phyloP scores from a whole-genome alignment of 163 green algal species.

The Smithsoniella earleae region DNA sequence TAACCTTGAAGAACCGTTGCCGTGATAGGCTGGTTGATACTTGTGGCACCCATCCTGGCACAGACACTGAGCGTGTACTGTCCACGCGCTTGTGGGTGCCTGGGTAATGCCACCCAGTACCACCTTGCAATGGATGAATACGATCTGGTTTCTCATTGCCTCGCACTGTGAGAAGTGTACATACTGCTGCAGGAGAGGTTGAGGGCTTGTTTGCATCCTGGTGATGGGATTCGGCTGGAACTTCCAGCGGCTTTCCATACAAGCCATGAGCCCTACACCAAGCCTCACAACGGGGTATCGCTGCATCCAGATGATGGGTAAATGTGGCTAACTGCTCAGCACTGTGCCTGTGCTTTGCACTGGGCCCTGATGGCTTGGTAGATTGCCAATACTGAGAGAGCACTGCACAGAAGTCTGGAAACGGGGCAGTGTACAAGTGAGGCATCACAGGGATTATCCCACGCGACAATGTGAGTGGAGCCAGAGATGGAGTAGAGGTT shows the following conservation, averaged over 20 bases:
- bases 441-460: background rate
- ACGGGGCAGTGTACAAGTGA: slow-evolving; percentile 7
- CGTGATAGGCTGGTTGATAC: slow-evolving; percentile 6
- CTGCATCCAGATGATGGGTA: background rate
- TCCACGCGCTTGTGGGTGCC: background rate
- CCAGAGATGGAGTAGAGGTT: too few species aligned
- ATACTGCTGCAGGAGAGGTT: too few species aligned
- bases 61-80: background rate
- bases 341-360: background rate
- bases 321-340: background rate
- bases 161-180: too few species aligned
- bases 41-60: slow-evolving; percentile 21
- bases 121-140: too few species aligned
- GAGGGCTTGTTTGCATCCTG: too few species aligned
- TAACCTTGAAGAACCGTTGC: background rate
- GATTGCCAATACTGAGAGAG: background rate
- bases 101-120: background rate
- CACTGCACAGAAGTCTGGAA: background rate
- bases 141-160: too few species aligned
- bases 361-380: background rate
- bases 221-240: too few species aligned
- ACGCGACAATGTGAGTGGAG: too few species aligned
- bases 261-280: too few species aligned
- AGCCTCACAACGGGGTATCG: background rate
- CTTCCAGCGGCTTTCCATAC: too few species aligned